phyloP scores from a whole-genome alignment of 345 rosid genomes.

The Gossypium anomalum region DNA sequence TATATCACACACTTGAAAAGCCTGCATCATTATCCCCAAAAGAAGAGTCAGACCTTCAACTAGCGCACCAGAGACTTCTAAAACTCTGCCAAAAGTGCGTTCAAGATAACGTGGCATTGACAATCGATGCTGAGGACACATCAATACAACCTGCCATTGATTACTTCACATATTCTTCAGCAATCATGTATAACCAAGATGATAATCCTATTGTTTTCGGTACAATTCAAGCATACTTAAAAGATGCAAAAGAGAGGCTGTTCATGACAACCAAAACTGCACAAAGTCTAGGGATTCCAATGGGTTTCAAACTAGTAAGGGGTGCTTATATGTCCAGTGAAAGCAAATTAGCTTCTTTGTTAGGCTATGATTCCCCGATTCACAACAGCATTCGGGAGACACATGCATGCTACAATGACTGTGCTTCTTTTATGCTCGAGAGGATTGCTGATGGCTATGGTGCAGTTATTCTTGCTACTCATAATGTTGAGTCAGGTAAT shows the following conservation, averaged over 20 bases:
- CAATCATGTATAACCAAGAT: conserved; percentile 41
- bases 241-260: conserved; percentile 71
- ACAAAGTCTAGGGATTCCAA: conserved; percentile 48
- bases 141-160: conserved; percentile 81
- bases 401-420: conserved; percentile 73
- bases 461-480: conserved; percentile 78
- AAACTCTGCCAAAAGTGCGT: conserved; percentile 53
- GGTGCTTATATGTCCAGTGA: conserved; percentile 92
- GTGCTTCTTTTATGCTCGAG: conserved; percentile 70
- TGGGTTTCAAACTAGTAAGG: conserved; percentile 83
- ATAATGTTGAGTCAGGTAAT: conserved; percentile 74
- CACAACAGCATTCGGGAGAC: conserved; percentile 68
- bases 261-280: conserved; percentile 47
- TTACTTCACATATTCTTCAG: conserved; percentile 64
- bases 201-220: conserved; percentile 53
- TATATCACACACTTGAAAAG: conserved; percentile 58
- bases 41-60: conserved; percentile 57
- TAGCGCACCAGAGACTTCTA: conserved; percentile 45
- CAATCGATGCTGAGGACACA: conserved; percentile 81
- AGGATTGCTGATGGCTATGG: conserved; percentile 46
- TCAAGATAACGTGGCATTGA: conserved; percentile 49
- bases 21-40: conserved; percentile 58
- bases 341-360: conserved; percentile 46
- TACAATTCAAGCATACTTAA: conserved; percentile 79
- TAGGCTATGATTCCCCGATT: conserved; percentile 71